A percentile compares a stretch with the other conserved stretches of the same genome.
These are phyloP conservation scores for Malassezia equina DNA, from an alignment of 1,284 basidiomycete genomes.

Conservation along the genomic window DNA sequence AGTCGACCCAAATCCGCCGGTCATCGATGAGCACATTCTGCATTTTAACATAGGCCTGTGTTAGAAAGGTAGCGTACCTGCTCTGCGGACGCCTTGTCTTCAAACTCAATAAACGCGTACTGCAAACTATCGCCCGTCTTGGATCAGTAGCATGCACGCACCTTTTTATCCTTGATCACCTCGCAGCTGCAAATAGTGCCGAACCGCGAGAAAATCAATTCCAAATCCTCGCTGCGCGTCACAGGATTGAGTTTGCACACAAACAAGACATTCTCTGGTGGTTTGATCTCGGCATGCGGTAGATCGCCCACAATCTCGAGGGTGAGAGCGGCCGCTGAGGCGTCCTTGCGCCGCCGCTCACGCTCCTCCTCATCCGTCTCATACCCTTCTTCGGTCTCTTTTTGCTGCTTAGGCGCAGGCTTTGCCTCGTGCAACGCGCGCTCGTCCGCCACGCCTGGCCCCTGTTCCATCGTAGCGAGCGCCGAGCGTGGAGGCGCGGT, in stretches of 20 bases:
- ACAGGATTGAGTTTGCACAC: slow-evolving; percentile 97
- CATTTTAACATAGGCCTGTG: slow-evolving; percentile 92
- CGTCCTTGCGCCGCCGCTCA: slow-evolving; percentile 68
- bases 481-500: not conserved
- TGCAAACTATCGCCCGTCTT: slow-evolving; percentile 83
- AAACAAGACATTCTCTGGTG: slow-evolving; percentile 95
- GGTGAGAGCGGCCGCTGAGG: slow-evolving; percentile 82
- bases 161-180: slow-evolving; percentile 82
- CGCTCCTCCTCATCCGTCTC: slow-evolving; percentile 34
- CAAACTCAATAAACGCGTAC: slow-evolving; percentile 98
- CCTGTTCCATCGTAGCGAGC: not conserved
- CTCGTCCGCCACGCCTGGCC: not conserved
- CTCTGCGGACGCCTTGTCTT: slow-evolving; percentile 80
- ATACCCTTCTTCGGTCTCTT: not conserved
- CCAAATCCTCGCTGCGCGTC: slow-evolving; percentile 86
- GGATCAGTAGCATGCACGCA: slow-evolving; percentile 2
- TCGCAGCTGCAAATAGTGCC: slow-evolving; percentile 93
- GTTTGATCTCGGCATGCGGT: slow-evolving; percentile 92
- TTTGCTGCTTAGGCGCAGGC: not conserved
- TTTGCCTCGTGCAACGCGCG: not conserved
- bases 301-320: slow-evolving; percentile 98
- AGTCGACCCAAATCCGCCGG: slow-evolving; percentile 95
- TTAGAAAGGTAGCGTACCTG: slow-evolving; percentile 55
- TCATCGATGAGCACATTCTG: slow-evolving; percentile 99
- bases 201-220: slow-evolving; percentile 92